Conservation (phyloP, 2,329 filamentous ascomycete species). For the Penicillium sp. region DNA sequence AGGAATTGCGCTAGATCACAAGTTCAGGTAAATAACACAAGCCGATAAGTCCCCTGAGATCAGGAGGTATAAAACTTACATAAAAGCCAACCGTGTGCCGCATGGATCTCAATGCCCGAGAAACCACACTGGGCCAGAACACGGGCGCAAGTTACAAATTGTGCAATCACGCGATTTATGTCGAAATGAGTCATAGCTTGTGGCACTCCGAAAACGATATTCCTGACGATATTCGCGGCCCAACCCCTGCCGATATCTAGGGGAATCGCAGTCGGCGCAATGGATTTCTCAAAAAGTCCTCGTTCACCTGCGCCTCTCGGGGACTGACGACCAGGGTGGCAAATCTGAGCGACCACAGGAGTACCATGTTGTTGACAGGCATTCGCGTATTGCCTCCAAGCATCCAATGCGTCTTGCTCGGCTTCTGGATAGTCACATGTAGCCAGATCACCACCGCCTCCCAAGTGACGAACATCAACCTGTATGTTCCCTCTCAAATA, state of each 20-base stretch:
- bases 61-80: slow-evolving; percentile 25
- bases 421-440: not conserved
- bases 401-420: slow-evolving; percentile 3
- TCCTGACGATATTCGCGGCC: slow-evolving; percentile 33
- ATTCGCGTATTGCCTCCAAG: slow-evolving; percentile 8
- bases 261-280: slow-evolving; percentile 29
- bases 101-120: slow-evolving; percentile 46
- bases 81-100: slow-evolving; percentile 51
- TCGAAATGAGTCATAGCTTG: slow-evolving; percentile 57
- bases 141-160: slow-evolving; percentile 56
- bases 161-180: slow-evolving; percentile 54
- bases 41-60: slow-evolving; percentile 34
- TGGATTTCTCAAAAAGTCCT: slow-evolving; percentile 23
- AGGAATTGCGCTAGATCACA: slow-evolving; percentile 20
- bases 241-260: slow-evolving; percentile 36
- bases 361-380: slow-evolving; percentile 32
- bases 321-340: slow-evolving; percentile 44
- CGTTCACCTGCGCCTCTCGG: slow-evolving; percentile 36
- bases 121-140: slow-evolving; percentile 40
- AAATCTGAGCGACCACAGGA: slow-evolving; percentile 42
- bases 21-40: not conserved
- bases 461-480: not conserved
- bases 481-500: not conserved
- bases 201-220: slow-evolving; percentile 50
- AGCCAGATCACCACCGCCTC: slow-evolving; percentile 1